These are phyloP conservation scores for Blastobotrys chiropterorum DNA, from an alignment of 805 yeast species.

Conservation along the genomic window DNA sequence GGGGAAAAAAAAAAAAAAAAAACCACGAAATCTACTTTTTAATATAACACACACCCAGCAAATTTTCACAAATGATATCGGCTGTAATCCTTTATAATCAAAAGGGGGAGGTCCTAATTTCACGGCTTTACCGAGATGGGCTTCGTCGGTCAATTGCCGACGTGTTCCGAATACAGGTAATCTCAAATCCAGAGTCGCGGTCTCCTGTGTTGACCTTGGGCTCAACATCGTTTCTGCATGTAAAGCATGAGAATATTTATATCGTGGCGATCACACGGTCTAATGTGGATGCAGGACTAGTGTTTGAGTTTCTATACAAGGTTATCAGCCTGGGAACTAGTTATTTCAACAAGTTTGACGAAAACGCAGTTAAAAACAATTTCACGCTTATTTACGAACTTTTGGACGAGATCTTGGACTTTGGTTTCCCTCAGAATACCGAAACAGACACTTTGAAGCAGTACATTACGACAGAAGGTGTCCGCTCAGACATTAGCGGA, in stretches of 20 bases:
- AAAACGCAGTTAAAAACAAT: slow-evolving; percentile 52
- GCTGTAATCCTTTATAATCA: slow-evolving; percentile 74
- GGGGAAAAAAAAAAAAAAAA: too few species aligned
- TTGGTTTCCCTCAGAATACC: slow-evolving; percentile 68
- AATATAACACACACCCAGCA: too few species aligned
- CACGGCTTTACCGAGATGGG: slow-evolving; percentile 67
- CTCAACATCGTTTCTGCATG: slow-evolving; percentile 83
- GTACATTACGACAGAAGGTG: slow-evolving; percentile 31
- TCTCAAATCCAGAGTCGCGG: slow-evolving; percentile 55
- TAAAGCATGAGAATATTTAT: slow-evolving; percentile 59
- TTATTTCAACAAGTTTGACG: slow-evolving; percentile 39
- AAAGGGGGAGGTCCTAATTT: slow-evolving; percentile 78
- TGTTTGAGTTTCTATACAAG: slow-evolving; percentile 71
- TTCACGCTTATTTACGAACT: slow-evolving; percentile 69
- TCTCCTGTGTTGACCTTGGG: slow-evolving; percentile 82
- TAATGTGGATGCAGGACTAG: slow-evolving; percentile 74
- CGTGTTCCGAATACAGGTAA: slow-evolving; percentile 88
- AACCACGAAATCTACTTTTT: too few species aligned
- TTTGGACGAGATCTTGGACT: slow-evolving; percentile 68
- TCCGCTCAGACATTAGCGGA: slow-evolving; percentile 10
- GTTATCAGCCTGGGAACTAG: slow-evolving; percentile 48
- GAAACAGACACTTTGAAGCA: slow-evolving; percentile 42
- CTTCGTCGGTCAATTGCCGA: slow-evolving; percentile 75
- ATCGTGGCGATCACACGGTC: slow-evolving; percentile 84
- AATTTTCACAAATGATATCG: slow-evolving; percentile 78